Conservation (phyloP, 2,329 filamentous ascomycete species). For the Cercospora nicotianae region DNA sequence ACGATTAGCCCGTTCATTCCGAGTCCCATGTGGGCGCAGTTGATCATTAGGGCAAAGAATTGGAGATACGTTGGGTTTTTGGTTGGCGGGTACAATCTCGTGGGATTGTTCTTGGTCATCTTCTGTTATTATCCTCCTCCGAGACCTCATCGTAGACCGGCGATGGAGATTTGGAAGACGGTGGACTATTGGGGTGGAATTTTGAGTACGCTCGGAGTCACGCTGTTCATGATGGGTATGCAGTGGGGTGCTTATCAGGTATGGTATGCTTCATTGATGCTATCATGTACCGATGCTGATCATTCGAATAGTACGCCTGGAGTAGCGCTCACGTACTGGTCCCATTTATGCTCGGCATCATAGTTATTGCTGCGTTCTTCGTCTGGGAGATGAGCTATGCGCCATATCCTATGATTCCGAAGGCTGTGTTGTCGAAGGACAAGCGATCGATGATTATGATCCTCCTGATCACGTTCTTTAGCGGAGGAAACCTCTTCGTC, state of each 20-base stretch:
- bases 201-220: constrained; percentile 52
- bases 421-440: constrained; percentile 34
- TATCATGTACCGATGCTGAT: constrained; percentile 5
- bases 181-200: constrained; percentile 57
- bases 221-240: constrained; percentile 53
- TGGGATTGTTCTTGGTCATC: constrained; percentile 54
- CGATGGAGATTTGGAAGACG: constrained; percentile 45
- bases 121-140: constrained; percentile 48
- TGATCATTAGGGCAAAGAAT: constrained; percentile 49
- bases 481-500: constrained; percentile 43
- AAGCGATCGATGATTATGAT: constrained; percentile 40
- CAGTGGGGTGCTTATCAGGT: constrained; percentile 34
- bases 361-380: constrained; percentile 37
- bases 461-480: constrained; percentile 45
- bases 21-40: constrained; percentile 62
- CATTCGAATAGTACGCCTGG: constrained; percentile 35
- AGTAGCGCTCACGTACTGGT: constrained; percentile 36
- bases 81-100: constrained; percentile 53
- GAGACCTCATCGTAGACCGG: constrained; percentile 34
- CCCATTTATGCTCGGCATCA: constrained; percentile 37
- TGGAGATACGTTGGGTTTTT: constrained; percentile 60
- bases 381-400: constrained; percentile 37
- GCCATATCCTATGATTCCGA: constrained; percentile 39
- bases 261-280: background rate
- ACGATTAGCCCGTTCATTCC: constrained; percentile 65